Conservation (phyloP, 768 basidiomycete genomes). For the Suillus fuscotomentosus region DNA sequence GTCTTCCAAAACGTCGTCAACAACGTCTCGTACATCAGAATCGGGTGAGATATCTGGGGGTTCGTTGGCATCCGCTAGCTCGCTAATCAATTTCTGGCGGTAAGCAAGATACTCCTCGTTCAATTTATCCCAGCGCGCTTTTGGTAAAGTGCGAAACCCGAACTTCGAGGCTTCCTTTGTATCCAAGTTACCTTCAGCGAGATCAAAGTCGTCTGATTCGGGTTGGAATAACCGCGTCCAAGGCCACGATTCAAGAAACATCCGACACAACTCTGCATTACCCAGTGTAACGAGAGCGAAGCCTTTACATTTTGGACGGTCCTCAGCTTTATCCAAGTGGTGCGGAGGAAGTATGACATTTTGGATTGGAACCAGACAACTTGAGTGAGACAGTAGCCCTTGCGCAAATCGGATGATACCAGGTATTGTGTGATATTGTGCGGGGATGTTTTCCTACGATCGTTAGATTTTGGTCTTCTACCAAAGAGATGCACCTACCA, state of each 20-base stretch:
- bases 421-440: constrained; percentile 48
- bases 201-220: neutral
- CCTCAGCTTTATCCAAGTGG: constrained; percentile 56
- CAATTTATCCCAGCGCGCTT: constrained; percentile 59
- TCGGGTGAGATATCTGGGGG: neutral
- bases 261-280: constrained; percentile 35
- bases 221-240: constrained; percentile 42
- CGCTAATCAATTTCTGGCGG: constrained; percentile 51
- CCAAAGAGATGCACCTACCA: constrained; percentile 39
- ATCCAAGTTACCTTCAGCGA: constrained; percentile 3
- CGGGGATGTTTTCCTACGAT: constrained; percentile 69
- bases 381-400: constrained; percentile 27
- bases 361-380: constrained; percentile 40
- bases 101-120: constrained; percentile 71
- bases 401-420: constrained; percentile 47
- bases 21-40: neutral
- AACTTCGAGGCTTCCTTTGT: constrained; percentile 49
- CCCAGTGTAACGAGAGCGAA: constrained; percentile 70
- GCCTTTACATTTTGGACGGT: constrained; percentile 62
- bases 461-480: constrained; percentile 4
- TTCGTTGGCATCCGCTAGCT: constrained; percentile 30
- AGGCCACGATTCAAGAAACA: constrained; percentile 54
- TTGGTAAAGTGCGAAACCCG: constrained; percentile 59
- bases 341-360: constrained; percentile 58
- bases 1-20: neutral